These are phyloP conservation scores for Cryptosporidium viatorum DNA, from an alignment of 169 alveolate genomes.

Conservation along the genomic window DNA sequence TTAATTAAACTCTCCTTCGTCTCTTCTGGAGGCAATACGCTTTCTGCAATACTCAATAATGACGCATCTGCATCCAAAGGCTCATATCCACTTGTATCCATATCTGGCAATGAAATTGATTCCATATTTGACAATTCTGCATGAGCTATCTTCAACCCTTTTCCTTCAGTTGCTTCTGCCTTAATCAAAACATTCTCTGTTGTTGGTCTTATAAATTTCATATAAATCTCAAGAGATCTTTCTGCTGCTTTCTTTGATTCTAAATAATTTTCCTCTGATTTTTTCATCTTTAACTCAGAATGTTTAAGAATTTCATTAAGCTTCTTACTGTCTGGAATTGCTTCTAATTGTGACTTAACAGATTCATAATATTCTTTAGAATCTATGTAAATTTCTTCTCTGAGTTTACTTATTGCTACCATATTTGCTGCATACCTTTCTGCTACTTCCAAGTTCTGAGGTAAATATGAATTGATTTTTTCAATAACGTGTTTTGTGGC, in stretches of 20 bases:
- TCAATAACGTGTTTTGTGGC: constrained; percentile 52
- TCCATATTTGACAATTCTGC: constrained; percentile 47
- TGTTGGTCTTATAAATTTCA: constrained; percentile 45
- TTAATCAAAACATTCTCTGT: constrained; percentile 4
- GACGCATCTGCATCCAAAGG: constrained; percentile 70
- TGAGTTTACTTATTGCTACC: constrained; percentile 60
- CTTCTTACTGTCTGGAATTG: constrained; percentile 32
- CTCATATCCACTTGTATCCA: constrained; percentile 68
- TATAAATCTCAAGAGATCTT: constrained; percentile 52
- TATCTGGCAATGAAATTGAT: constrained; percentile 56
- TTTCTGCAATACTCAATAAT: constrained; percentile 55
- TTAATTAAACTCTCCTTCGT: constrained; percentile 29
- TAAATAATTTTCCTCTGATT: constrained; percentile 35
- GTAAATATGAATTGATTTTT: constrained; percentile 49
- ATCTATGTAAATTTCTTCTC: constrained; percentile 60
- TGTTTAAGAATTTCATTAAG: not conserved
- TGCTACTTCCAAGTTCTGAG: constrained; percentile 52
- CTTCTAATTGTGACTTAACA: constrained; percentile 14
- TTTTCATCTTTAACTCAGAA: constrained; percentile 34
- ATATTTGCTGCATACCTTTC: constrained; percentile 74
- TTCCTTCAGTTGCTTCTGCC: constrained; percentile 65
- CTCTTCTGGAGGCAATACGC: constrained; percentile 40
- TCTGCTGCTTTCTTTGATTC: constrained; percentile 65
- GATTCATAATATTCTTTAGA: constrained; percentile 52
- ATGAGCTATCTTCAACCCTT: constrained; percentile 61